These are phyloP conservation scores for Aspergillus aculeatus DNA, from an alignment of 2,329 filamentous ascomycete genomes.

Conservation along the genomic window DNA sequence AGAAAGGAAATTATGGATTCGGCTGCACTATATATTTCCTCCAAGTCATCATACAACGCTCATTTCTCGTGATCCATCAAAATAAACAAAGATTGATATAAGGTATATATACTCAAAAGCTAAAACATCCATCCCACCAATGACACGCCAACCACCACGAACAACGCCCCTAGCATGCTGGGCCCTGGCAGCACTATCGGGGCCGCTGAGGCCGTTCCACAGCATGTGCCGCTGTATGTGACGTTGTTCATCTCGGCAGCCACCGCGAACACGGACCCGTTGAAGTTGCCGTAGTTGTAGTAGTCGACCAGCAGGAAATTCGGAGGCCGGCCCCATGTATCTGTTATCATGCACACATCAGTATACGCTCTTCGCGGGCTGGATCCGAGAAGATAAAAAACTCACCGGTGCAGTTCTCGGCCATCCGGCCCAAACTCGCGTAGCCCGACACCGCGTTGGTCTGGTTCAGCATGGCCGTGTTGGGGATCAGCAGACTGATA, in stretches of 20 bases:
- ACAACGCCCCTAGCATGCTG: constrained; percentile 21
- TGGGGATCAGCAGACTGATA: constrained; percentile 66
- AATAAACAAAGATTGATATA: constrained; percentile 1
- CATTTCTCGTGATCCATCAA: not conserved
- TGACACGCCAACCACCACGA: constrained; percentile 25
- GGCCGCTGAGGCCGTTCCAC: constrained; percentile 33
- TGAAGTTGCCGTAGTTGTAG: constrained; percentile 69
- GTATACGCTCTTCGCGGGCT: not conserved
- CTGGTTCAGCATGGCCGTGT: constrained; percentile 65
- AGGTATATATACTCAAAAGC: constrained; percentile 14
- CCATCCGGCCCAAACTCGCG: constrained; percentile 65
- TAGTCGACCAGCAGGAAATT: constrained; percentile 83
- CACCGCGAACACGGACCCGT: constrained; percentile 75
- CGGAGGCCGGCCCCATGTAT: constrained; percentile 65
- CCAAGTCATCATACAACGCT: constrained; percentile 7
- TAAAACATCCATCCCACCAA: constrained; percentile 25
- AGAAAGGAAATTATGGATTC: not conserved
- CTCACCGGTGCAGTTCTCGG: constrained; percentile 60
- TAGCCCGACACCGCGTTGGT: constrained; percentile 67
- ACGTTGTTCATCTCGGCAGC: constrained; percentile 71
- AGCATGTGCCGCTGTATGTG: constrained; percentile 56
- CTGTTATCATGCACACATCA: constrained; percentile 26
- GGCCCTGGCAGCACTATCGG: constrained; percentile 20
- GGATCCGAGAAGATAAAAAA: not conserved
- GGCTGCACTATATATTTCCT: constrained; percentile 1